Conservation (phyloP, 2,329 filamentous ascomycete genomes). For the Thyridium curvatum region DNA sequence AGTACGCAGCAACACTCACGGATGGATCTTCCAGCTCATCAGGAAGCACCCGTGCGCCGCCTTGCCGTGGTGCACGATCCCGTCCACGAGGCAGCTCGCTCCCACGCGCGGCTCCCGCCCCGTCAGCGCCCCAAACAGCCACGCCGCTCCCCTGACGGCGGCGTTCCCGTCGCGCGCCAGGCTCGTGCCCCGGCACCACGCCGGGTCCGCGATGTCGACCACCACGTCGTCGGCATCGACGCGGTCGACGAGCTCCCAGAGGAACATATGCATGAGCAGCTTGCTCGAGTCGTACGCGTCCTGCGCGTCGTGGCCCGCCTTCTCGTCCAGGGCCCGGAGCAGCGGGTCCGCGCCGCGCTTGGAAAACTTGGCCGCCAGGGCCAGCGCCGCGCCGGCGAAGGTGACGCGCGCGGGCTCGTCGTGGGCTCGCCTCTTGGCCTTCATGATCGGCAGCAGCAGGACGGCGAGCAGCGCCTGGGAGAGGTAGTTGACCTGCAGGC, state of each 20-base stretch:
- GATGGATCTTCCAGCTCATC: no score
- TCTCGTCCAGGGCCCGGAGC: slow-evolving; percentile 1
- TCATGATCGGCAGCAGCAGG: no score
- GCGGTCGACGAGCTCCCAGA: slow-evolving; percentile 28
- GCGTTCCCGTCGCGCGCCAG: slow-evolving; percentile 10
- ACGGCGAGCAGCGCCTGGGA: slow-evolving; percentile 1
- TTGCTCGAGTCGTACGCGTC: slow-evolving; percentile 10
- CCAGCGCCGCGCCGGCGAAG: slow-evolving; percentile 17
- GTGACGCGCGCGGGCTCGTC: slow-evolving; percentile 9
- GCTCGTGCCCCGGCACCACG: slow-evolving; percentile 17
- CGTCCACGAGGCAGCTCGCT: slow-evolving; percentile 10
- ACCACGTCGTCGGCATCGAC: slow-evolving; percentile 25
- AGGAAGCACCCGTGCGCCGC: slow-evolving; percentile 2
- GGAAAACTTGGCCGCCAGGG: slow-evolving; percentile 11
- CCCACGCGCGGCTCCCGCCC: slow-evolving; percentile 3
- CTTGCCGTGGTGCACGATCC: not conserved
- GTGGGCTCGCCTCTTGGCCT: slow-evolving; percentile 5
- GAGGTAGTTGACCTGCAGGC: slow-evolving; percentile 3
- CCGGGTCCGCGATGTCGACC: slow-evolving; percentile 28
- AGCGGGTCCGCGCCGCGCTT: slow-evolving; percentile 1
- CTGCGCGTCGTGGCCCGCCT: not conserved
- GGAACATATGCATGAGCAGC: slow-evolving; percentile 23
- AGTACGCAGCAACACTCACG: no score
- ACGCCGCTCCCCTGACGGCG: not conserved
- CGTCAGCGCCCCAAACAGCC: not conserved